Evolutionary conservation across 257 asterid genomes (phyloP), one percentile per base, ranked within the genome.

Genomic region (Nicotiana sylvestris): DNA sequence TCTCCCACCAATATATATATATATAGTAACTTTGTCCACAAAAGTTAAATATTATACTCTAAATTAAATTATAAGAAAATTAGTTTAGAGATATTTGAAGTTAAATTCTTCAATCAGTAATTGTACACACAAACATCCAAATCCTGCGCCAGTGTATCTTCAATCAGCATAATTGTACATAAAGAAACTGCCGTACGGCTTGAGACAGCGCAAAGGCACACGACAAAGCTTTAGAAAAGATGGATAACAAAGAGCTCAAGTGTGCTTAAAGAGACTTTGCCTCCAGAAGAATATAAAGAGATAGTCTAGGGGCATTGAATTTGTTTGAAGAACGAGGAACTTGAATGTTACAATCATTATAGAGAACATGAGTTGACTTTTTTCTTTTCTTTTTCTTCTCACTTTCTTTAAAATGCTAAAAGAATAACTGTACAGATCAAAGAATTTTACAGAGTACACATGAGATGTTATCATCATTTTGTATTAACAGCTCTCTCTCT

Each of bases 391-490:
- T 70, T 43, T 9, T 56, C 15, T 37, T 58, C 67, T 32, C 66
- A n/a, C 33, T 37, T 49, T 37, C 60, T 65, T 39, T 30, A 51
- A 61, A 18, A 32, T 16, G 72, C 77, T 66, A 13, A 77, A 83
- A 65, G 67, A 76, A 76, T 76, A 25, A 62, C 78, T 53, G 61
- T 81, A 81, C 80, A 85, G 21, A 76, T 21, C 33, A 85, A 76
- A 81, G 78, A 51, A 77, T 33, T 79, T 78, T 83, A 69, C 81
- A 67, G 62, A 60, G 55, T 46, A 5, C 56, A 30, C 53, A 70
- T 67, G 83, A 35, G 9, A 76, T 80, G 78, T 61, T 68, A 78
- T 60, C 84, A 68, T 82, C 82, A 15, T 82, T 72, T 66, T 65
- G 83, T 81, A 51, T 64, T 56, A 66, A 66, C 51, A 51, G 83